Evolutionary conservation across 1,284 basidiomycete genomes (phyloP).

Genomic region (Malassezia pachydermatis): DNA sequence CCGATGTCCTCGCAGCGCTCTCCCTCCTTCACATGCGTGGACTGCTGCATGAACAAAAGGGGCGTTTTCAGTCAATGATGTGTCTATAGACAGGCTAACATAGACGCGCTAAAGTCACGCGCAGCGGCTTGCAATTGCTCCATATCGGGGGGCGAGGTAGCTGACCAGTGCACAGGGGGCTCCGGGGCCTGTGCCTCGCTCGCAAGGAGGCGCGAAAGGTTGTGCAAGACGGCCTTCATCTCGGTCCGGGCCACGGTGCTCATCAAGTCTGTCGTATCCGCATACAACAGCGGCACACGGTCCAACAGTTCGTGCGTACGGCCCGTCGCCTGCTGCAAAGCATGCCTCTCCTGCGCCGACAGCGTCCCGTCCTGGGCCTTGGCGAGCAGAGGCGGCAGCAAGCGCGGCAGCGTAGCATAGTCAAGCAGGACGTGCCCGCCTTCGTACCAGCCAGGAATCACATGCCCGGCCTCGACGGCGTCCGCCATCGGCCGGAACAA

Average conservation of each 20-base stretch:
- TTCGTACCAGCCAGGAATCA: conserved; percentile 35
- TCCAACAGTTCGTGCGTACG: conserved; percentile 21
- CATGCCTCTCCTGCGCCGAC: conserved; percentile 50
- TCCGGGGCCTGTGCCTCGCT: conserved; percentile 6
- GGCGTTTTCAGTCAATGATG: no score
- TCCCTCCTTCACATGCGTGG: neutral
- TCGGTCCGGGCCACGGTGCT: conserved; percentile 58
- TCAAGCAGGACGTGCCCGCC: conserved; percentile 39
- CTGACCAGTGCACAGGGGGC: conserved; percentile 11
- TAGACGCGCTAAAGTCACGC: conserved; percentile 6
- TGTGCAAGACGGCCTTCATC: conserved; percentile 61
- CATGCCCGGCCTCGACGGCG: conserved; percentile 52
- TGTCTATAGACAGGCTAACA: conserved; percentile 10
- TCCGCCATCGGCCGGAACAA: conserved; percentile 63
- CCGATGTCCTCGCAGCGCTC: conserved; percentile 2
- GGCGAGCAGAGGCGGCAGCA: conserved; percentile 56
- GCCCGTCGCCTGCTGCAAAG: conserved; percentile 60
- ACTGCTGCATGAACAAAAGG: neutral
- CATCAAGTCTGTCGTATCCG: conserved; percentile 52
- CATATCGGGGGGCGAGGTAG: conserved; percentile 13
- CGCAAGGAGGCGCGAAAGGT: conserved; percentile 55
- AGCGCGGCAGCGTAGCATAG: conserved; percentile 51
- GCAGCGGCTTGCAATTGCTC: conserved; percentile 19
- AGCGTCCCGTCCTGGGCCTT: conserved; percentile 35
- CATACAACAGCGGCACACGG: conserved; percentile 56